A percentile compares a stretch with the other conserved stretches of the same genome.
phyloP scores from a whole-genome alignment of 228 moss, liverwort and hornwort genomes.

The Sphagnum fallax region DNA sequence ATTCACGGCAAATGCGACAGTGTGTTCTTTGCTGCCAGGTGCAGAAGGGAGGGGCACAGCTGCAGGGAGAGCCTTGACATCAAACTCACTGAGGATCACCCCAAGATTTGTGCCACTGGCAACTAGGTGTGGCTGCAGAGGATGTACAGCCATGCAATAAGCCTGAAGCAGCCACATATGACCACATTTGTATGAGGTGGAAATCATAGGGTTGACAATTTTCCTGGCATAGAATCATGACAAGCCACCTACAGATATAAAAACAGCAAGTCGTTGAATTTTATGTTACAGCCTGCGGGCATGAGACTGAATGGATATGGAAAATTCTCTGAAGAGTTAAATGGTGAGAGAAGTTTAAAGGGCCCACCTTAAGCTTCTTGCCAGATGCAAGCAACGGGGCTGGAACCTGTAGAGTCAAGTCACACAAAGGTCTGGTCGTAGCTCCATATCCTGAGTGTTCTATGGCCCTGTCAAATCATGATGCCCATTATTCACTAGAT shows the following conservation, averaged over 20 bases:
- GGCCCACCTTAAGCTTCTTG: conserved; percentile 79
- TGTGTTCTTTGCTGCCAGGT: conserved; percentile 83
- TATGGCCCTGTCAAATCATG: conserved; percentile 55
- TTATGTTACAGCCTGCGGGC: no score
- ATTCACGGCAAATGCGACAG: conserved; percentile 65
- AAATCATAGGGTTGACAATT: no score
- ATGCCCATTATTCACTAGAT: neutral
- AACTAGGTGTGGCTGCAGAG: conserved; percentile 93
- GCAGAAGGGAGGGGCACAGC: conserved; percentile 78
- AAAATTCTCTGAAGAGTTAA: no score
- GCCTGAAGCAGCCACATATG: conserved; percentile 32
- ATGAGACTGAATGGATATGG: no score
- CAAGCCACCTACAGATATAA: no score
- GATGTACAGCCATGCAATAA: conserved; percentile 89
- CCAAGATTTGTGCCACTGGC: conserved; percentile 94
- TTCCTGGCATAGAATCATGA: no score
- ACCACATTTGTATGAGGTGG: neutral
- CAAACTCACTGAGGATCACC: conserved; percentile 90
- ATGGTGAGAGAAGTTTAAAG: neutral
- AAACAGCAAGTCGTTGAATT: no score
- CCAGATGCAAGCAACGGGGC: conserved; percentile 63
- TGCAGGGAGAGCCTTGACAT: conserved; percentile 86
- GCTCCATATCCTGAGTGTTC: conserved; percentile 75
- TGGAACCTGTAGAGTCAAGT: conserved; percentile 83
- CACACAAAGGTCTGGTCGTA: conserved; percentile 79